Conservation (phyloP, 2,329 filamentous ascomycete genomes). For the Botrytis deweyae region DNA sequence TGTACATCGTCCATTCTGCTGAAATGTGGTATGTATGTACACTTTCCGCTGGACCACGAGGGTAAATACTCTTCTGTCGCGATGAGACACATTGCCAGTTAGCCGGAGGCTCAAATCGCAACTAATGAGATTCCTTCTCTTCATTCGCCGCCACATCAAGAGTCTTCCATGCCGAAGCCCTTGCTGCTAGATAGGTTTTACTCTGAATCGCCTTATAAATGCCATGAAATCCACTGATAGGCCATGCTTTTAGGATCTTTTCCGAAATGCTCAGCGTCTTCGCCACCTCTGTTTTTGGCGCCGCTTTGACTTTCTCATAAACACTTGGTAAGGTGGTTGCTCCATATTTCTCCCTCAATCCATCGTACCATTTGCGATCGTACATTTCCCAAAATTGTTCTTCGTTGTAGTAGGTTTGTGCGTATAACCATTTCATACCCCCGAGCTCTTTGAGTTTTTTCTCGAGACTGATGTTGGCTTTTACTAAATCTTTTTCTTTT, state of each 20-base stretch:
- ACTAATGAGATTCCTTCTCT: neutral
- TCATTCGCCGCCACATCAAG: neutral
- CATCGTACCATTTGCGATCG: constrained; percentile 59
- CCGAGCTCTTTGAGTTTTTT: constrained; percentile 65
- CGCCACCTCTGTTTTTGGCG: constrained; percentile 47
- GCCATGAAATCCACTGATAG: constrained; percentile 59
- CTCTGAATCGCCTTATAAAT: constrained; percentile 59
- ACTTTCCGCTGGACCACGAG: neutral
- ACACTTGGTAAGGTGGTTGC: constrained; percentile 63
- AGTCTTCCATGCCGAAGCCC: constrained; percentile 34
- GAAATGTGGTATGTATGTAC: neutral
- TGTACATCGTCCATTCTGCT: neutral
- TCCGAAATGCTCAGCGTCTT: constrained; percentile 45
- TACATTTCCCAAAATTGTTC: constrained; percentile 68
- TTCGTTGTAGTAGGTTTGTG: constrained; percentile 79
- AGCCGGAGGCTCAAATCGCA: too few relatives aligned
- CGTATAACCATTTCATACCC: constrained; percentile 85
- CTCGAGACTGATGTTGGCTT: constrained; percentile 70
- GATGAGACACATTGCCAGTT: neutral
- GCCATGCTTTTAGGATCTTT: constrained; percentile 50
- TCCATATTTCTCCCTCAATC: constrained; percentile 60
- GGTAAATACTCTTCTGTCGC: neutral
- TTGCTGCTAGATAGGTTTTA: constrained; percentile 38
- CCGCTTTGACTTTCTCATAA: constrained; percentile 67
- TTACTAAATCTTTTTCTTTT: constrained; percentile 61